Base-by-base conservation (phyloP, 768 basidiomycete genomes). In the Kwoniella dendrophila region DNA sequence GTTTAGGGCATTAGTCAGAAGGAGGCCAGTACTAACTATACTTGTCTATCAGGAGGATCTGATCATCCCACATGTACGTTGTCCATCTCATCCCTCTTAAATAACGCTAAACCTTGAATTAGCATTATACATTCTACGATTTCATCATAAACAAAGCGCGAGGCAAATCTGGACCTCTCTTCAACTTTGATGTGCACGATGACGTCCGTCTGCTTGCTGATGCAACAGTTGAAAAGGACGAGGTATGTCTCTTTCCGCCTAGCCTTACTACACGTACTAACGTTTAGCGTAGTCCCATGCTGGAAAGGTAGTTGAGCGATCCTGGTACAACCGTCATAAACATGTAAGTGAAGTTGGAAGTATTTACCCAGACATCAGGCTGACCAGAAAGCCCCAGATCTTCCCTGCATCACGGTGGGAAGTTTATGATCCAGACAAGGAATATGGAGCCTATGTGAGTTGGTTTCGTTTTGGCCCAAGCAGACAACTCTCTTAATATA, bases 141-240 rank as follows among this genome's bases (percentile, higher is more conserved):
- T 98, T 99, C 68, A 96, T 99, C 68, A 83, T 98, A 71, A 98
- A 98, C 83, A 97, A 96, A 81, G 93, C 94, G 7, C 87, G 96
- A 24, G 96, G 96, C 27, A 99, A 99, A 80, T 96, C 93, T 0
- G 96, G 96, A 0, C 96, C 96, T 4, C 81, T 99, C 57, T 99
- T 99, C 82, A 96, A 90, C 79, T 99, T 99, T 74, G 96, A 99
- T 79, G 96, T 98, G 5, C 96, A 99, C 78, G 96, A 99, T 75
- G 96, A 99, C 76, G 90, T 99, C 3, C 89, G 96, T 18, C 79
- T 99, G 66, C 83, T 97, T 22, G 88, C 90, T 24, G 96, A 99
- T 74, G 96, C 95, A 2, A 92, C 93, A 0, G 86, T 88, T 68
- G 96, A 99, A 80, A 98, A 98, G 80, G 93, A 99, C 70, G 96